Base-by-base conservation (phyloP, 2,329 filamentous ascomycete species). In the Colletotrichum orchidophilum region DNA sequence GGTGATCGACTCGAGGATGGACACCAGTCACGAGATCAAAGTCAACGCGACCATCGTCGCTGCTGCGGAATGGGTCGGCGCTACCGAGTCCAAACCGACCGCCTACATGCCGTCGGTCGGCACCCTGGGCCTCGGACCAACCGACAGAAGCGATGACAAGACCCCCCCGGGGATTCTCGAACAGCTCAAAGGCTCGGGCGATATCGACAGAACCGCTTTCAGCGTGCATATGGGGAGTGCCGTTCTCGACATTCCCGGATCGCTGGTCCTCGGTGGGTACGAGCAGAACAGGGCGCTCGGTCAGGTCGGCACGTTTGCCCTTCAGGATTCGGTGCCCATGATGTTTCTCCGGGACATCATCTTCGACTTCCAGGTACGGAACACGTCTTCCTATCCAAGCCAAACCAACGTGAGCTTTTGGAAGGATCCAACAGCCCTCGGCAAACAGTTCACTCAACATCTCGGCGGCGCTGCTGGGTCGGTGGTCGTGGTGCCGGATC, bases 201-300 rank as follows among this genome's bases (percentile, higher is more conserved):
- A 62, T 9, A 78, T 76, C 29, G 69, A 74, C 1, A 79, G 77
- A 0, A 75, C 72, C n/a, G 78, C 76, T 1, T 81, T 77, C 52
- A 75, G 75, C 13, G 70, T 81, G 52, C 80, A 81, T 31, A 72
- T 81, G 21, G 80, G 80, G 3, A 80, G 79, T n/a, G 80, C 73
- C 0, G 57, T 75, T 1, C 75, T 78, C 24, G 58, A 71, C 3
- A 76, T 78, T 49, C 61, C 63, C 1, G 80, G 78, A 0, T 80
- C 78, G 2, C 70, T 81, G 5, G 65, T 78, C 1, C 74, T 80
- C n/a, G 81, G 80, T 5, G 80, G 80, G 2, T 82, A 81, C 67
- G 79, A 81, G 59, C 75, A 77, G 64, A 77, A 74, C 35, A 72
- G 80, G 1, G 74, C 77, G 0, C 66, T 81, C 8, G 80, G 77